Evolutionary conservation across 768 basidiomycete species (phyloP), one percentile per base, ranked within the genome.

Genomic region (Dioszegia hungarica): DNA sequence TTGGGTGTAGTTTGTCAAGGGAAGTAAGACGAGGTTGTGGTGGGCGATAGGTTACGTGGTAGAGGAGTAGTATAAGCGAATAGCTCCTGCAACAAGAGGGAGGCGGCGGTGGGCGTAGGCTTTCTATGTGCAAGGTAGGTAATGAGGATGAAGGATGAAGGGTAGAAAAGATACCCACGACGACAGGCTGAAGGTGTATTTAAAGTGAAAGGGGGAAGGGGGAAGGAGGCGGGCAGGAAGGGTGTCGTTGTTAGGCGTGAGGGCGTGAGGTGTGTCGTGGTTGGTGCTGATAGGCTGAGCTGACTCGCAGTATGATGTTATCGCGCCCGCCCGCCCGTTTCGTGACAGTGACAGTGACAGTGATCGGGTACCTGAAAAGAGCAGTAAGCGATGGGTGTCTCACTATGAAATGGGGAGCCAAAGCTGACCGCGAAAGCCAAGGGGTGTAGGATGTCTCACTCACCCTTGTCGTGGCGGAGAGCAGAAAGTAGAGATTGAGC

Each of bases 181-280:
- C 49, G 49, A 51, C 49, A 51, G 49, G 19, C 24, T 51, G 49
- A n/a, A n/a, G n/a, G n/a, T n/a, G 49, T 8, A 38, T 38, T 24
- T 5, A 31, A 19, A 51, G 24, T 20, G 17, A 3, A 38, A 19
- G 49, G 22, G 33, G 22, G 14, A 29, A 25, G 28, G 36, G 36
- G 15, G 24, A 5, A 25, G 11, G 49, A 25, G 14, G 15, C 11
- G n/a, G 10, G 17, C 14, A 9, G 45, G 28, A 15, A 15, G 45
- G 24, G 45, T 17, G 27, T 46, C 12, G 45, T 25, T 8, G 5
- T 20, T 20, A 24, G 20, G 43, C 43, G 43, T 27, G 8, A 22
- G 17, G 17, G 43, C n/a, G 14, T 27, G 17, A 44, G 43, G 14
- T 14, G 24, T 12, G 20, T 19, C 14, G 24, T 17, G 43, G 19